Percentiles rank a stretch among this genome's conserved stretches.
phyloP scores from a whole-genome alignment of 1,284 basidiomycete species.

The Ceratobasidium sp. region DNA sequence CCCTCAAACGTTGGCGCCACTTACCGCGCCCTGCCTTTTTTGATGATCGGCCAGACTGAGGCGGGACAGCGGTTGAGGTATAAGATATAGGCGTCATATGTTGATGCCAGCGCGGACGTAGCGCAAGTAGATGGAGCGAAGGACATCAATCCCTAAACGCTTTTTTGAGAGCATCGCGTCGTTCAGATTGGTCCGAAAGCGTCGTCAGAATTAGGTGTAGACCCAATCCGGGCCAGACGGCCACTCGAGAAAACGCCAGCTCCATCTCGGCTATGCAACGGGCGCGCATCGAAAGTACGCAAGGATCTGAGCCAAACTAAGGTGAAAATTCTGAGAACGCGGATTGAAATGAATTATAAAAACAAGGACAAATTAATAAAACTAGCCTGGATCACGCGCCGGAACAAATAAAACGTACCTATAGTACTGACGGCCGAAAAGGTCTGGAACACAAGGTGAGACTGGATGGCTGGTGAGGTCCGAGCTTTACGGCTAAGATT shows the following conservation, averaged over 20 bases:
- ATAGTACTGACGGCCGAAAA: not conserved
- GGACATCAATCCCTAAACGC: conserved; percentile 9
- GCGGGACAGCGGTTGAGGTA: conserved; percentile 8
- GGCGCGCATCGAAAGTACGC: not conserved
- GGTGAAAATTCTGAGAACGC: too few relatives aligned
- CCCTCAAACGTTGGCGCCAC: conserved; percentile 2
- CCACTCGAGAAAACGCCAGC: not conserved
- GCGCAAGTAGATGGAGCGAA: not conserved
- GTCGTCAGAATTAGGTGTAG: not conserved
- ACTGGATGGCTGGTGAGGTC: not conserved
- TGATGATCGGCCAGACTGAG: conserved; percentile 19
- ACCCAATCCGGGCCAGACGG: not conserved
- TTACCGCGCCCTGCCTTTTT: not conserved
- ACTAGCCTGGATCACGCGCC: not conserved
- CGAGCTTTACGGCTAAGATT: not conserved
- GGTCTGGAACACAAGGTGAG: not conserved
- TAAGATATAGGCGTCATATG: conserved; percentile 7
- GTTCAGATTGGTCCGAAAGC: not conserved
- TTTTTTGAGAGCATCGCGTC: not conserved
- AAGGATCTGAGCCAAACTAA: too few relatives aligned
- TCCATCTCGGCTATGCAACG: not conserved
- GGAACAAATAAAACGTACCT: conserved; percentile 15
- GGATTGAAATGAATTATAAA: not conserved
- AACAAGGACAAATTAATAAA: not conserved
- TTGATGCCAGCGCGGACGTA: not conserved